These are phyloP conservation scores for Fabrea salina DNA, from an alignment of 169 alveolate species.

Conservation along the genomic window DNA sequence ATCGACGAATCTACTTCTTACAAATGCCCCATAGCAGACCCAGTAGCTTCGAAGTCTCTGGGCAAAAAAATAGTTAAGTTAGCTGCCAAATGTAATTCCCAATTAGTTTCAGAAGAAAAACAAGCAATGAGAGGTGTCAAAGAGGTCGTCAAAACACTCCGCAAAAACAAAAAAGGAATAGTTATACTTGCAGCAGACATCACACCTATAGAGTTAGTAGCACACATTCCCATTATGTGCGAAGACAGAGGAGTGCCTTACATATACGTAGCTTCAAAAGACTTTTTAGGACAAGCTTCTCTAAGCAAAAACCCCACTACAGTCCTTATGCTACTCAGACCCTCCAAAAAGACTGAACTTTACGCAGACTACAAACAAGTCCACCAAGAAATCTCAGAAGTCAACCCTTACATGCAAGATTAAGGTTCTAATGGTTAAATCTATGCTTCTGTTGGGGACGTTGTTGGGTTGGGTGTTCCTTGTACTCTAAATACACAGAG, in stretches of 20 bases:
- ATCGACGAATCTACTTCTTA: slow-evolving; percentile 58
- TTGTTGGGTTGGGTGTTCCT: slow-evolving; percentile 30
- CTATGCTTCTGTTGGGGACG: not conserved
- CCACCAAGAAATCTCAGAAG: not conserved
- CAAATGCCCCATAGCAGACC: slow-evolving; percentile 93
- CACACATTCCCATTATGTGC: slow-evolving; percentile 95
- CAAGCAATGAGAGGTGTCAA: slow-evolving; percentile 90
- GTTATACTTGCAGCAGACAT: slow-evolving; percentile 95
- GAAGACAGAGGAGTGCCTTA: slow-evolving; percentile 91
- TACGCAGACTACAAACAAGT: slow-evolving; percentile 11
- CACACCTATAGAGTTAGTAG: slow-evolving; percentile 93
- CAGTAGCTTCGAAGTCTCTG: slow-evolving; percentile 87
- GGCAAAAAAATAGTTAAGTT: slow-evolving; percentile 84
- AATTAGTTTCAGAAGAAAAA: slow-evolving; percentile 63
- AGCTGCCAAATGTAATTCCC: slow-evolving; percentile 63
- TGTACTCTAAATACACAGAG: slow-evolving; percentile 31
- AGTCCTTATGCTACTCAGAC: slow-evolving; percentile 84
- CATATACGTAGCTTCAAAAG: slow-evolving; percentile 90
- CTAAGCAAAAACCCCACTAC: slow-evolving; percentile 95
- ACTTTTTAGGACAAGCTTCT: slow-evolving; percentile 91
- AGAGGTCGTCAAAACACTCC: slow-evolving; percentile 93
- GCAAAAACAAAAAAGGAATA: slow-evolving; percentile 89
- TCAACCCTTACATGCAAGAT: slow-evolving; percentile 20
- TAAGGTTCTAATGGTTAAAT: not conserved
- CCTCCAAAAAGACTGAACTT: slow-evolving; percentile 47